Evolutionary conservation across 257 asterid species (phyloP).

Genomic region (Gentiana straminea): DNA sequence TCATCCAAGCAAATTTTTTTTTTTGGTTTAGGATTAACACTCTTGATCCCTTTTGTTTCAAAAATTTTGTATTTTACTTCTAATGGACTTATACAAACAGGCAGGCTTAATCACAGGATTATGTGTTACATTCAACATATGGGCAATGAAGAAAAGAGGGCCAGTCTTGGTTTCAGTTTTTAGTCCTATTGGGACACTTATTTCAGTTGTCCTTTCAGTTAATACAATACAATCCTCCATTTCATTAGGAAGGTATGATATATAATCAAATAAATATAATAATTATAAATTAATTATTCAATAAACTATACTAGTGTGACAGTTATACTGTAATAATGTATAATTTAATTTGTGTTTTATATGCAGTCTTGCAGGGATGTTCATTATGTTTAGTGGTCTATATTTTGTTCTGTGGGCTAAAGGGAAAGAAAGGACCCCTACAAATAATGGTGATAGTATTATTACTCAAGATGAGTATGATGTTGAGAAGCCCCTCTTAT

Average conservation of each 20-base stretch:
- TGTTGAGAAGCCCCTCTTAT: conserved; percentile 67
- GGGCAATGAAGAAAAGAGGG: conserved; percentile 96
- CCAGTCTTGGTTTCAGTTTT: conserved; percentile 85
- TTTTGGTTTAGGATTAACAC: too few species aligned
- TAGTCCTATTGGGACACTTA: conserved; percentile 72
- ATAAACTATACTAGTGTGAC: too few species aligned
- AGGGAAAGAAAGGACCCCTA: conserved; percentile 37
- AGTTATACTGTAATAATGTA: not conserved
- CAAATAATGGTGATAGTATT: not conserved
- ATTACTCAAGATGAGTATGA: conserved; percentile 34
- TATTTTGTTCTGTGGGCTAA: conserved; percentile 88
- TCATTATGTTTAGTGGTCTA: conserved; percentile 73
- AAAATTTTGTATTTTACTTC: too few species aligned
- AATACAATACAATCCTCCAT: conserved; percentile 41
- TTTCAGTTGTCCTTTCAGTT: conserved; percentile 50
- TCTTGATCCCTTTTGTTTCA: too few species aligned
- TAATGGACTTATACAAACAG: conserved; percentile 19
- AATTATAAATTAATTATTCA: too few species aligned
- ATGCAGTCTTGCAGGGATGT: conserved; percentile 73
- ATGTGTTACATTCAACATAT: conserved; percentile 62
- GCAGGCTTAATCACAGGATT: conserved; percentile 70
- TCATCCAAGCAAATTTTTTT: too few species aligned
- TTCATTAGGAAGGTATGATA: conserved; percentile 49
- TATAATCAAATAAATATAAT: not conserved
- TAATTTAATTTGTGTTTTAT: not conserved